phyloP scores from a whole-genome alignment of 495 filamentous ascomycete species.

The Staphylotrichum tortipilum region DNA sequence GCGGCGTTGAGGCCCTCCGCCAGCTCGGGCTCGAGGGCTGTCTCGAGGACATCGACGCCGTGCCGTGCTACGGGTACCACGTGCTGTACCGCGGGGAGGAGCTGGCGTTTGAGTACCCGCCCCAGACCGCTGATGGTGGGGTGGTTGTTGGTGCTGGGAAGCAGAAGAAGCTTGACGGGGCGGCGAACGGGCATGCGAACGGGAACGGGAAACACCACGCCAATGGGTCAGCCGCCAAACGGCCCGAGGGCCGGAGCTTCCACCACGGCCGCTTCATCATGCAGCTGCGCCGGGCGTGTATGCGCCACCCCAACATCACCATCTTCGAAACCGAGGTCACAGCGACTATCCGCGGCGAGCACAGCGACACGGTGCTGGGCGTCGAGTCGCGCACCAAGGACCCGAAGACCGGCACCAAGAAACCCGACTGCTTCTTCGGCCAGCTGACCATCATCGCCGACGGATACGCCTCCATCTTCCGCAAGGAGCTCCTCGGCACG shows the following conservation, averaged over 20 bases:
- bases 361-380: conserved; percentile 59
- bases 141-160: conserved; percentile 4
- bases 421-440: conserved; percentile 68
- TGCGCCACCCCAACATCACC: conserved; percentile 59
- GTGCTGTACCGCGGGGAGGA: conserved; percentile 72
- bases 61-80: conserved; percentile 75
- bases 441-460: conserved; percentile 82
- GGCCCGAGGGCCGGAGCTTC: conserved; percentile 62
- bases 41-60: conserved; percentile 81
- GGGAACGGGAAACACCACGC: conserved; percentile 7
- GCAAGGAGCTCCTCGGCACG: conserved; percentile 65
- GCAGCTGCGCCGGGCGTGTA: conserved; percentile 61
- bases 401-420: conserved; percentile 46
- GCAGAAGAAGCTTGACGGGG: background rate
- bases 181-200: conserved; percentile 12
- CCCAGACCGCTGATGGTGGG: conserved; percentile 23
- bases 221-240: too few species aligned
- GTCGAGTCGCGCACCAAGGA: conserved; percentile 58
- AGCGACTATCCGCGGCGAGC: conserved; percentile 48
- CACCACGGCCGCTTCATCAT: conserved; percentile 80
- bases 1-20: conserved; percentile 72
- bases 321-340: conserved; percentile 66
- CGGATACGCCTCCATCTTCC: conserved; percentile 89
- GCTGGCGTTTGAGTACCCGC: conserved; percentile 70
- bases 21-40: conserved; percentile 73